These are phyloP conservation scores for Yamadazyma friedrichii DNA, from an alignment of 1,139 yeast genomes.

Conservation along the genomic window DNA sequence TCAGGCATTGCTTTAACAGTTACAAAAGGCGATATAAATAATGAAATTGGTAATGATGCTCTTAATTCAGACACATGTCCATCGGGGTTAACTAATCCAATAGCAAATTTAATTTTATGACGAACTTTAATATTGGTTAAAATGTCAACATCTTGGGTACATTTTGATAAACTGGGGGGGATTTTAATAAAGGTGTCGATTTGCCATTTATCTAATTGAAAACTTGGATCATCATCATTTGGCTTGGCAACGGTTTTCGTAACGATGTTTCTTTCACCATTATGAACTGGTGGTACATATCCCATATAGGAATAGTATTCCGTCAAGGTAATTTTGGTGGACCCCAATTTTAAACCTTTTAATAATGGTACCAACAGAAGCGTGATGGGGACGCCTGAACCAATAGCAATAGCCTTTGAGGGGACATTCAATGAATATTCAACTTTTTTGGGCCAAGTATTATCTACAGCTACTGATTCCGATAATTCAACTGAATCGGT, in stretches of 20 bases:
- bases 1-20: slow-evolving; percentile 56
- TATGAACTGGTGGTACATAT: slow-evolving; percentile 50
- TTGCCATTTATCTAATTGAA: slow-evolving; percentile 75
- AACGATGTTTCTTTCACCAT: slow-evolving; percentile 58
- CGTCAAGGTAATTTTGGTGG: slow-evolving; percentile 60
- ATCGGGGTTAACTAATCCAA: slow-evolving; percentile 66
- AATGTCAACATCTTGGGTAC: slow-evolving; percentile 84
- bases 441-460: slow-evolving; percentile 93
- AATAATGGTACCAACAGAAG: slow-evolving; percentile 74
- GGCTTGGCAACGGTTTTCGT: slow-evolving; percentile 37
- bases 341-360: slow-evolving; percentile 79
- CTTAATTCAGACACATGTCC: slow-evolving; percentile 76
- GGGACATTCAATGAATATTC: slow-evolving; percentile 89
- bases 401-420: slow-evolving; percentile 85
- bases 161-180: slow-evolving; percentile 70
- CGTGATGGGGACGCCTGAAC: slow-evolving; percentile 70
- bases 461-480: slow-evolving; percentile 92
- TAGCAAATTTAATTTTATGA: slow-evolving; percentile 67
- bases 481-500: slow-evolving; percentile 85
- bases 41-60: slow-evolving; percentile 67
- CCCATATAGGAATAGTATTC: slow-evolving; percentile 71
- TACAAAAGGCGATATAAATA: slow-evolving; percentile 81
- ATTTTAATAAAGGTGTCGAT: slow-evolving; percentile 55
- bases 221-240: slow-evolving; percentile 36
- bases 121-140: slow-evolving; percentile 59